Evolutionary conservation across 352 stramenopile species (phyloP).

Genomic region (Phytopythium boreale): DNA sequence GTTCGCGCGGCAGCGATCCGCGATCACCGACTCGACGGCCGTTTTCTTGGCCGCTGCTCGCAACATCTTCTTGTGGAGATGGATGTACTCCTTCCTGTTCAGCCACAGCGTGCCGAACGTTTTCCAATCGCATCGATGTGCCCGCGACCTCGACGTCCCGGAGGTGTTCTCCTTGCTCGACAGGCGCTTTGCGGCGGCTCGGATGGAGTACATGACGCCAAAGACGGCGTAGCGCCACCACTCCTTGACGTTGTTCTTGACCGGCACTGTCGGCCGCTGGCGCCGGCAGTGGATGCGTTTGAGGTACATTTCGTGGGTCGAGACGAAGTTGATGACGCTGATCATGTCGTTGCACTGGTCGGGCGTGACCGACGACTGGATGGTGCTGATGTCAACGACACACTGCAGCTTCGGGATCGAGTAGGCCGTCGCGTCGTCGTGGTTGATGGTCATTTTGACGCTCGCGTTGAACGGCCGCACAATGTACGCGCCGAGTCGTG

Average conservation of each 20-base stretch:
- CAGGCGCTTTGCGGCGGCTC: slow-evolving; percentile 13
- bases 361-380: slow-evolving; percentile 59
- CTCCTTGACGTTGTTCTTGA: slow-evolving; percentile 39
- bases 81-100: slow-evolving; percentile 69
- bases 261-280: slow-evolving; percentile 47
- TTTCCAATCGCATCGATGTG: slow-evolving; percentile 48
- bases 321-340: slow-evolving; percentile 75
- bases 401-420: slow-evolving; percentile 74
- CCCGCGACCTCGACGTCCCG: not conserved
- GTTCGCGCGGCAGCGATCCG: slow-evolving; percentile 43
- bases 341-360: slow-evolving; percentile 79
- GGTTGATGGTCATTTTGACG: slow-evolving; percentile 77
- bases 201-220: slow-evolving; percentile 49
- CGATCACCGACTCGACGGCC: slow-evolving; percentile 36
- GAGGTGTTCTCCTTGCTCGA: not conserved
- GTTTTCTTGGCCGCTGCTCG: slow-evolving; percentile 57
- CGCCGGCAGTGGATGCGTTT: slow-evolving; percentile 77
- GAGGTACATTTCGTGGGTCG: slow-evolving; percentile 76
- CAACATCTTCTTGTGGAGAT: slow-evolving; percentile 69
- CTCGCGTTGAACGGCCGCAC: slow-evolving; percentile 72
- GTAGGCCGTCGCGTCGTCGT: slow-evolving; percentile 60
- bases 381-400: slow-evolving; percentile 62
- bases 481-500: slow-evolving; percentile 40
- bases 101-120: slow-evolving; percentile 56
- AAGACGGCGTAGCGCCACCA: slow-evolving; percentile 84